Evolutionary conservation across 208 protist genomes (phyloP), one percentile per base, ranked within the genome.

Genomic region (Trypanosoma avium): DNA sequence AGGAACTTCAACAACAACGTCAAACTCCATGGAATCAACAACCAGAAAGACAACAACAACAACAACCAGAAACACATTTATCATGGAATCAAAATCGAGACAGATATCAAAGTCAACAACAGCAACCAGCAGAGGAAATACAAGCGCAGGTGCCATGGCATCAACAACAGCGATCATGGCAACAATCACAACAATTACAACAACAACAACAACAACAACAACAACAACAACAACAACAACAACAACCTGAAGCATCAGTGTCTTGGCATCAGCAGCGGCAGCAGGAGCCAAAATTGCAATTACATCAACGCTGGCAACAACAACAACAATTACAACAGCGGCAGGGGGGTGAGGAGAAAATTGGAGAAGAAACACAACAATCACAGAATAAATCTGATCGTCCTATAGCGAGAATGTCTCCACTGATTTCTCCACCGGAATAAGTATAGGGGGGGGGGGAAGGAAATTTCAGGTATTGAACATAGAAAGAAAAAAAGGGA

Each of bases 41-140:
- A 38, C 33, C 33, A 10, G 7, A 4, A 38, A 38, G 33, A 10
- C 59, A 27, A 58, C 46, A 17, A 10, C 26, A 12, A 0, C 8
- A 30, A 32, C 26, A 4, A 13, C 46, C 22, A 30, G 7, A 30
- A 26, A 13, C 4, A 13, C 46, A 30, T 13, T 10, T 10, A 10
- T 22, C 63, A 42, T 30, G 40, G 29, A 49, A 54, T 15, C 58
- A 63, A 40, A 62, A 46, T n/a, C n/a, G n/a, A n/a, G n/a, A n/a
- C n/a, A n/a, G n/a, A n/a, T n/a, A n/a, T 3, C 61, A 52, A 32
- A 57, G 46, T 42, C 85, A 92, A 67, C 75, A 81, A 22, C 58
- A 79, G 27, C 69, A 83, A 45, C 35, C 21, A 42, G 42, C 27
- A 36, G 46, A 59, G 21, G 33, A 56, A 29, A 49, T 33, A 24